Conservation (phyloP, 805 yeast species). For the Brettanomyces custersianus region DNA sequence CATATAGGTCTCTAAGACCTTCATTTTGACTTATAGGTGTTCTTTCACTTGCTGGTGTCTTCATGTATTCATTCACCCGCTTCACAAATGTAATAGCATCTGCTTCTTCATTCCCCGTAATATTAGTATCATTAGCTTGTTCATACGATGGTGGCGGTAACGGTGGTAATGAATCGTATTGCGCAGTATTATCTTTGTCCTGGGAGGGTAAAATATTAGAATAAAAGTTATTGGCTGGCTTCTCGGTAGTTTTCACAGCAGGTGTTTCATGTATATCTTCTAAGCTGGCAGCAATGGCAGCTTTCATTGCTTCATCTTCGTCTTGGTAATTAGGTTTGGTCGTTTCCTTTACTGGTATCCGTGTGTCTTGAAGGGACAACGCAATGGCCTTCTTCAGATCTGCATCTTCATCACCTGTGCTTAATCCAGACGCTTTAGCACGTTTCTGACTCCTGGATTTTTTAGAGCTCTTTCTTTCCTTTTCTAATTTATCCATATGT, state of each 20-base stretch:
- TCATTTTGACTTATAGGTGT: constrained; percentile 33
- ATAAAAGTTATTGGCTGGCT: constrained; percentile 7
- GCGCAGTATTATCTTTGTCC: background rate
- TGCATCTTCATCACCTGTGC: constrained; percentile 55
- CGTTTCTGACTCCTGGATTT: constrained; percentile 11
- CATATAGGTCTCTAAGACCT: constrained; percentile 43
- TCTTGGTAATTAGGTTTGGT: constrained; percentile 35
- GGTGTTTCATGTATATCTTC: constrained; percentile 45
- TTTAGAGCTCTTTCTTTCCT: constrained; percentile 9
- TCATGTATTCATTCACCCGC: constrained; percentile 45
- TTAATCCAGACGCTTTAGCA: constrained; percentile 8
- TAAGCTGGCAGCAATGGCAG: constrained; percentile 89
- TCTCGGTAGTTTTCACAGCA: constrained; percentile 1
- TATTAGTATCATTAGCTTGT: background rate
- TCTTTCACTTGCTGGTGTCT: constrained; percentile 28
- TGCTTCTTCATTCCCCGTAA: constrained; percentile 55
- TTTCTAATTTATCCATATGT: constrained; percentile 30
- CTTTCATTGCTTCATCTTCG: constrained; percentile 82
- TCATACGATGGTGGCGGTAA: no score
- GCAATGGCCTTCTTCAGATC: constrained; percentile 72
- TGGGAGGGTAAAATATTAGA: constrained; percentile 10
- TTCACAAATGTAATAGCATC: constrained; percentile 61
- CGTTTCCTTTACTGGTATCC: constrained; percentile 8
- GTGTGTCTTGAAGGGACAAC: constrained; percentile 57
- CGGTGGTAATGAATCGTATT: no score